These are phyloP conservation scores for Peronospora farinosa DNA, from an alignment of 352 stramenopile genomes.

Conservation along the genomic window DNA sequence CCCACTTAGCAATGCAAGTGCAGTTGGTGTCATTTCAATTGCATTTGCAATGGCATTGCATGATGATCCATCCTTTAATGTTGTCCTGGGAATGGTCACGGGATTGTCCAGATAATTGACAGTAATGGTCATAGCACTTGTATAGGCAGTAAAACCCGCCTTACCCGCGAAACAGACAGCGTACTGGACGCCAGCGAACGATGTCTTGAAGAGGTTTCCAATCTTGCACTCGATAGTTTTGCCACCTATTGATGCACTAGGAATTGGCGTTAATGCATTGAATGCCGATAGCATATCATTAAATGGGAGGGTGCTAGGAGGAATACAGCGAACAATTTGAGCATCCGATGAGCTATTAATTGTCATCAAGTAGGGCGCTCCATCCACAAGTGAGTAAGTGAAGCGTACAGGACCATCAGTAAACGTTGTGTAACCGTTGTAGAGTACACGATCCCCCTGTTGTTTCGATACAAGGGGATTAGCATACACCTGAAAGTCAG, in stretches of 20 bases:
- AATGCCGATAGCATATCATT: constrained; percentile 21
- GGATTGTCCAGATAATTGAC: constrained; percentile 19
- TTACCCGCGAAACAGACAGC: constrained; percentile 20
- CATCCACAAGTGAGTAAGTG: constrained; percentile 26
- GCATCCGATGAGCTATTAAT: not conserved
- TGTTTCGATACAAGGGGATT: constrained; percentile 20
- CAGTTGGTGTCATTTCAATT: constrained; percentile 4
- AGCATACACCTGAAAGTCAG: constrained; percentile 31
- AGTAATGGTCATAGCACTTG: constrained; percentile 29
- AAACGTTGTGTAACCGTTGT: constrained; percentile 25
- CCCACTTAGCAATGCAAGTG: not conserved
- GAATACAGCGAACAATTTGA: constrained; percentile 10
- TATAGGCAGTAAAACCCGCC: constrained; percentile 25
- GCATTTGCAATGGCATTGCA: constrained; percentile 7
- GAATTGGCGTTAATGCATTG: constrained; percentile 9
- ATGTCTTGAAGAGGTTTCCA: constrained; percentile 26
- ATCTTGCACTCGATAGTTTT: constrained; percentile 17
- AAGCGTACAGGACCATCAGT: constrained; percentile 8
- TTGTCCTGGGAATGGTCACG: not conserved
- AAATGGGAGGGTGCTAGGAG: constrained; percentile 14
- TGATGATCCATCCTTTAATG: not conserved
- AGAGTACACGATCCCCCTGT: constrained; percentile 18
- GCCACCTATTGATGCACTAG: constrained; percentile 9
- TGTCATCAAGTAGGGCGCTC: constrained; percentile 15
- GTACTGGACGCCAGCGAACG: constrained; percentile 21